Base-by-base conservation (phyloP, 2,329 filamentous ascomycete genomes). In the Leptographium procerum region DNA sequence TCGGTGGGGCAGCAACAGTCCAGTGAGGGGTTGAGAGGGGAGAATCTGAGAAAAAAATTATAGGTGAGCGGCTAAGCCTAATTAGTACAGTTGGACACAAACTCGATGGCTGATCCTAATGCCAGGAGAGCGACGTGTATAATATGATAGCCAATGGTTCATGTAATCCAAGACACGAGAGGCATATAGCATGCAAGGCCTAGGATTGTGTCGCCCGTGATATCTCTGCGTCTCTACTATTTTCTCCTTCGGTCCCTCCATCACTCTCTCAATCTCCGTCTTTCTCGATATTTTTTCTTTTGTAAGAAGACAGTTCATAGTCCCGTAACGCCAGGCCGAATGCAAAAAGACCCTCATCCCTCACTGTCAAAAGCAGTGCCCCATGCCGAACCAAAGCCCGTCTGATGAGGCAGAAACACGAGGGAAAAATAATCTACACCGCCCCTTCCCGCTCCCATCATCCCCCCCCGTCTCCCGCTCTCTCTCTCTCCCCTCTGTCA, bases 261-360 rank as follows among this genome's bases (percentile, higher is more conserved):
- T 19, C 36, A 16, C 14, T 19, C 36, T 40, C 36, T 19, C 36
- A 13, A 13, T 40, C 36, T 19, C 36, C 19, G 36, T 6, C 16
- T 40, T 19, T 40, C 29, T 28, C 31, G 40, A 29, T 40, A 14
- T 13, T 47, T 51, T 45, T 53, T 29, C 13, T 45, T 52, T 19
- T 40, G 14, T 26, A 54, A 45, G 28, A 29, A 53, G 40, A 59
- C 47, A 55, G 31, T 59, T n/a, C 57, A 52, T 55, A 58, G 57
- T 58, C 51, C 57, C 57, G 22, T 31, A 59, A 59, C 57, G 57
- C 57, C 57, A 50, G 52, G 57, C 57, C 57, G 52, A 55, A 59
- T 55, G 43, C 43, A 55, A 59, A 58, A 56, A 43, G 40, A 24
- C 50, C 29, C 34, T 31, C 33, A 40, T 54, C 52, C 52, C 22